Base-by-base conservation (phyloP, 2,329 filamentous ascomycete genomes). In the Fusarium chaquense region DNA sequence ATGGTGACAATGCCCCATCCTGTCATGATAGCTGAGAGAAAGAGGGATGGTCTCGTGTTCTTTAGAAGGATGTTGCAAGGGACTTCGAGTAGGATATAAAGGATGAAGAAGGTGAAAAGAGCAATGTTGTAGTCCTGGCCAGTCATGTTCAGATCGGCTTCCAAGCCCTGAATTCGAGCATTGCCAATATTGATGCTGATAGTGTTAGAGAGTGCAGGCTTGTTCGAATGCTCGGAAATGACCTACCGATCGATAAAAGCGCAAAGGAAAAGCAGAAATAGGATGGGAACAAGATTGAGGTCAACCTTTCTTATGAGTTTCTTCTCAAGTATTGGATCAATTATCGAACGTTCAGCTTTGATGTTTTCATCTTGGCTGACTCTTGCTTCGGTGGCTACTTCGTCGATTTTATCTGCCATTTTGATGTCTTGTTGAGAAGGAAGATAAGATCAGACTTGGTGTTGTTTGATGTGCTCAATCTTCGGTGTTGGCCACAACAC, bases 281-380 rank as follows among this genome's bases (percentile, higher is more conserved):
- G 36, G 0, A 40, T 8, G 0, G 36, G 36, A 2, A 40, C n/a
- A 22, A 40, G n/a, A 22, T 40, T 40, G 1, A 40, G 1, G 36
- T 40, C 36, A 6, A 40, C 36, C 36, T 20, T 40, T 22, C 6
- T 22, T 40, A 40, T 20, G 12, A 40, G 36, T 40, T 40, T 40
- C 36, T 40, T 40, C 12, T 40, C 36, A 1, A 40, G 36, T 20
- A 40, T 15, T n/a, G 36, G 36, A 15, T 40, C 36, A 40, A 40
- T 22, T 6, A 40, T 15, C 4, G 13, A 11, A 1, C 0, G n/a
- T 3, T 40, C 36, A 1, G 6, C n/a, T 40, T 40, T 40, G 1
- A n/a, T n/a, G 11, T 40, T 40, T 20, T 40, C 36, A 40, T 40
- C 36, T 22, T 40, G 36, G 2, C 36, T 40, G 36, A 40, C 20